A percentile compares a stretch with the other conserved stretches of the same genome.
Evolutionary conservation across 1,284 basidiomycete genomes (phyloP).

Genomic region (Rhizoctonia solani): DNA sequence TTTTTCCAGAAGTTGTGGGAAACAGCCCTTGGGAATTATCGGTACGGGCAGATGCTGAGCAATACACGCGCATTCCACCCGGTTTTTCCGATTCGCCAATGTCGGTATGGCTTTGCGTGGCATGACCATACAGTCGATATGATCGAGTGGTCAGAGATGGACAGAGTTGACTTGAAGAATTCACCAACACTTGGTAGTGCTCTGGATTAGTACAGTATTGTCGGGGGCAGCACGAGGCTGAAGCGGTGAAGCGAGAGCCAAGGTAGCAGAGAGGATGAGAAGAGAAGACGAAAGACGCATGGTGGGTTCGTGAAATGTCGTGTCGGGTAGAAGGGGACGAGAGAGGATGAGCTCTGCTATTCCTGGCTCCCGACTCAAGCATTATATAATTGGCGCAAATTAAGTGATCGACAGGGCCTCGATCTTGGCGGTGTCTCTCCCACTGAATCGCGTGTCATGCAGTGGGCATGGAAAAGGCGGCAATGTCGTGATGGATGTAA

Average conservation of each 20-base stretch:
- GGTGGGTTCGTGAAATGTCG: no score
- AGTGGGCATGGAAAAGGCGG: no score
- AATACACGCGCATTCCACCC: slow-evolving; percentile 38
- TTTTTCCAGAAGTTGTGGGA: slow-evolving; percentile 35
- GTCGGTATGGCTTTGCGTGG: slow-evolving; percentile 35
- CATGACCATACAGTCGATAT: slow-evolving; percentile 21
- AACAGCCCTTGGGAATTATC: slow-evolving; percentile 27
- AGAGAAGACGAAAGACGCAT: slow-evolving; percentile 22
- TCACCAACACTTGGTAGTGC: slow-evolving; percentile 6
- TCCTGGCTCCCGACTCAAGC: no score
- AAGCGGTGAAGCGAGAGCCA: slow-evolving; percentile 8
- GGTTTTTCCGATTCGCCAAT: slow-evolving; percentile 38
- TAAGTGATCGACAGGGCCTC: no score
- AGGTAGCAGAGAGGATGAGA: slow-evolving; percentile 3
- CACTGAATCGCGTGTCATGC: no score
- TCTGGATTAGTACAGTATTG: slow-evolving; percentile 13
- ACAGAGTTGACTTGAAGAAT: neutral
- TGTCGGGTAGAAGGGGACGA: no score
- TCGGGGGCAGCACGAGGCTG: slow-evolving; percentile 2
- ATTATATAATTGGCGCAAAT: no score
- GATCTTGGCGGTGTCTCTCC: no score
- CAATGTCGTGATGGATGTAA: no score
- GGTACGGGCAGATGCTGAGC: slow-evolving; percentile 26
- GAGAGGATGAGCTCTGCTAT: no score
- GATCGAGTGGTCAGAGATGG: neutral